These are phyloP conservation scores for Teratosphaeria pseudoeucalypti DNA, from an alignment of 2,329 filamentous ascomycete genomes.

Conservation along the genomic window DNA sequence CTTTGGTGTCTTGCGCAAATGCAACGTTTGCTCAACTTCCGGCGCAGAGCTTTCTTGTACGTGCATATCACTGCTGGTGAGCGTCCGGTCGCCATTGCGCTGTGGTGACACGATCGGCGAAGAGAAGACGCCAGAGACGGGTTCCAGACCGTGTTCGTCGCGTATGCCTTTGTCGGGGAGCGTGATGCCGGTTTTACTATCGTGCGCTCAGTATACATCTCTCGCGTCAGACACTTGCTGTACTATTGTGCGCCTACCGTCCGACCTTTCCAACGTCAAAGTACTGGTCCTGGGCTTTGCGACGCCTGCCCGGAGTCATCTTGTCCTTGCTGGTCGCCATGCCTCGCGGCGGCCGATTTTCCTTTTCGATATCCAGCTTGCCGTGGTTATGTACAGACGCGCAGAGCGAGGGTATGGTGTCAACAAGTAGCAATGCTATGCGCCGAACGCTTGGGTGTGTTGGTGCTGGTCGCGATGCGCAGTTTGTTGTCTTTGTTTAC, in stretches of 20 bases:
- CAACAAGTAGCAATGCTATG: background rate
- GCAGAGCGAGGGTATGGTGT: background rate
- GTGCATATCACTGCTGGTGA: slow-evolving; percentile 38
- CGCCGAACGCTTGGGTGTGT: background rate
- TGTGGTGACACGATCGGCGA: slow-evolving; percentile 62
- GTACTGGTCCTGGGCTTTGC: slow-evolving; percentile 23
- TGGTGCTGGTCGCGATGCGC: background rate
- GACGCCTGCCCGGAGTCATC: slow-evolving; percentile 15
- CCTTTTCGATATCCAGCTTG: slow-evolving; percentile 21
- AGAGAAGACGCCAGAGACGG: slow-evolving; percentile 77
- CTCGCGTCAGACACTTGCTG: background rate
- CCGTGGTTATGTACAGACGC: background rate
- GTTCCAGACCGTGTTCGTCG: slow-evolving; percentile 88
- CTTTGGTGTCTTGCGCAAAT: slow-evolving; percentile 33
- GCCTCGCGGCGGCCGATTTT: slow-evolving; percentile 17
- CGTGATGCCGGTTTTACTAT: slow-evolving; percentile 79
- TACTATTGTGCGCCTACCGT: slow-evolving; percentile 13
- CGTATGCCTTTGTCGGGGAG: slow-evolving; percentile 67
- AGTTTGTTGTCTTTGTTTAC: background rate
- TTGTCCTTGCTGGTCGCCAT: slow-evolving; percentile 15
- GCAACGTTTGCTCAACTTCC: slow-evolving; percentile 35
- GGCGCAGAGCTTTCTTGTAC: slow-evolving; percentile 49
- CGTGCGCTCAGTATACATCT: slow-evolving; percentile 8
- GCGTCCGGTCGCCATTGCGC: slow-evolving; percentile 12
- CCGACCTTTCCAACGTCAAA: slow-evolving; percentile 27